Evolutionary conservation across 73 alveolate species (phyloP).

Genomic region (Tetrahymena borealis): DNA sequence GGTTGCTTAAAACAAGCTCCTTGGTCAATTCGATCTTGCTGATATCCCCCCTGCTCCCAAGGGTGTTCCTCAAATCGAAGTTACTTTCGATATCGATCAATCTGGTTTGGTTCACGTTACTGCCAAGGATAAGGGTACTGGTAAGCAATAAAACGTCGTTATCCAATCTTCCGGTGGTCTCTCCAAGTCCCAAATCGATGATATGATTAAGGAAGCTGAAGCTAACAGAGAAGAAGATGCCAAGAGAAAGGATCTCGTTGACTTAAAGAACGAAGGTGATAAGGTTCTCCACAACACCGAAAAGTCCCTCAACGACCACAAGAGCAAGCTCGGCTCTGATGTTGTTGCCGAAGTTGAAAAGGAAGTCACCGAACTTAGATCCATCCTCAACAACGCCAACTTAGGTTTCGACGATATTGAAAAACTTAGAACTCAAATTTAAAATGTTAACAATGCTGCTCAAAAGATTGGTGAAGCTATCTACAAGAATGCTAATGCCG

Average conservation of each 20-base stretch:
- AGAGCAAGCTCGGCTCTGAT: slow-evolving; percentile 58
- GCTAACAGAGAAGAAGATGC: slow-evolving; percentile 67
- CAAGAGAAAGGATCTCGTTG: slow-evolving; percentile 58
- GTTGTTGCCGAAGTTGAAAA: slow-evolving; percentile 12
- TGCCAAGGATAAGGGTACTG: slow-evolving; percentile 96
- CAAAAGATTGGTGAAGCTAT: slow-evolving; percentile 80
- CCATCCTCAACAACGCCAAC: slow-evolving; percentile 52
- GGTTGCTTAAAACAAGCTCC: slow-evolving; percentile 88
- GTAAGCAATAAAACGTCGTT: slow-evolving; percentile 69
- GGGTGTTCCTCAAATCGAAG: slow-evolving; percentile 95
- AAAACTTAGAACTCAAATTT: slow-evolving; percentile 60
- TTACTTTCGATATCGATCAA: slow-evolving; percentile 96
- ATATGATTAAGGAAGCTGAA: slow-evolving; percentile 84
- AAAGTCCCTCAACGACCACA: slow-evolving; percentile 69
- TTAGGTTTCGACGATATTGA: slow-evolving; percentile 56
- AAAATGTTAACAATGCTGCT: slow-evolving; percentile 71
- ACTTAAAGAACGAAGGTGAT: slow-evolving; percentile 83
- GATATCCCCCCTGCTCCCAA: slow-evolving; percentile 93
- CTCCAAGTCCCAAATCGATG: slow-evolving; percentile 72
- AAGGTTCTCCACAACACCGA: slow-evolving; percentile 70
- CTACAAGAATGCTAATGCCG: slow-evolving; percentile 30
- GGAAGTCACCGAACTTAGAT: slow-evolving; percentile 46
- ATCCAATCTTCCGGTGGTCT: slow-evolving; percentile 88
- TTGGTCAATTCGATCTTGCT: slow-evolving; percentile 89
- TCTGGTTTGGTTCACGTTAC: slow-evolving; percentile 95